Base-by-base conservation (phyloP, 2,329 filamentous ascomycete species). In the Cordyceps pruinosa region DNA sequence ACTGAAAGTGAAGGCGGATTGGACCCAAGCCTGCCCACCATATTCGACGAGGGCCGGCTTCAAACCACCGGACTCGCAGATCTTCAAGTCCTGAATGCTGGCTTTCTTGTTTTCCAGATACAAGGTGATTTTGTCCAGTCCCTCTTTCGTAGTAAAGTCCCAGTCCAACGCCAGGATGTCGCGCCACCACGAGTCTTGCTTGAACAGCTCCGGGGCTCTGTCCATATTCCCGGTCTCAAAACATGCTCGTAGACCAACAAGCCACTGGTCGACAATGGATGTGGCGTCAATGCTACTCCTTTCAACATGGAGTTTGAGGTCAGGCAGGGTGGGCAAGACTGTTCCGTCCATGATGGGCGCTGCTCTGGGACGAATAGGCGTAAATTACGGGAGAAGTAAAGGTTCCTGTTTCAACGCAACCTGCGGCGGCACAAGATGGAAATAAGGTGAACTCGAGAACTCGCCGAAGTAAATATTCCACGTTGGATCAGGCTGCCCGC, bases 101-200 rank as follows among this genome's bases (percentile, higher is more conserved):
- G 19, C 30, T 10, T 53, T 23, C 8, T 30, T 37, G 21, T 19
- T 35, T 5, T 35, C 13, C 1, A 65, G 35, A 28, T 61, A 63
- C 13, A 46, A 35, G 34, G 34, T 19, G 21, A 67, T 64, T 0
- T 39, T 28, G 4, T 58, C 56, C 5, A 52, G 58, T 9, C 64
- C 63, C 2, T 62, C 63, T 17, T 66, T 64, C 4, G 65, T 66
- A 19, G 62, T 61, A 49, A 65, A 66, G 57, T 70, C 68, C 67
- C 68, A 69, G 8, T 58, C 60, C 4, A 69, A 58, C 2, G 46
- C 61, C 9, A 68, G 50, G 25, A 66, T 62, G 44, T 69, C 68
- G 10, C 67, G 61, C 57, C 66, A 67, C 65, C 66, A 69, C 19
- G 61, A 63, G 45, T 66, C 62, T 3, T 62, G 48, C 5, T 62